phyloP scores from a whole-genome alignment of 2,329 filamentous ascomycete genomes.

The Ambrosiella xylebori region DNA sequence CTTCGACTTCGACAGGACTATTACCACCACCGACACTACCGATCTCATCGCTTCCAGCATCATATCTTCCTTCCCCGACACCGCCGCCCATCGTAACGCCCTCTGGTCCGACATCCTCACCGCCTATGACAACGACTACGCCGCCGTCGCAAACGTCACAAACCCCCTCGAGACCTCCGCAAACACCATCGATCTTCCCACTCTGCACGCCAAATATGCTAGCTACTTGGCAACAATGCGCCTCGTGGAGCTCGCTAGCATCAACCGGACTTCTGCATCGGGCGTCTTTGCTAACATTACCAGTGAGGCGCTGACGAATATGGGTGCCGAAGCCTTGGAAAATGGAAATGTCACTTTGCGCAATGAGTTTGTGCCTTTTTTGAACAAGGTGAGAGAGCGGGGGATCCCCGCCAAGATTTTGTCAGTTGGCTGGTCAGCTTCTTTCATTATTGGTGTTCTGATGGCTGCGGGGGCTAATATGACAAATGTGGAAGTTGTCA shows the following conservation, averaged over 20 bases:
- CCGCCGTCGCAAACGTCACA: constrained; percentile 15
- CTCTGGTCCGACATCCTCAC: background rate
- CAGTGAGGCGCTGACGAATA: constrained; percentile 18
- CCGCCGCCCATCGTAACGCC: constrained; percentile 17
- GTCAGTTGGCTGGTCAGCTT: constrained; percentile 34
- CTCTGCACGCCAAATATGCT: constrained; percentile 24
- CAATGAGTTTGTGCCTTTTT: background rate
- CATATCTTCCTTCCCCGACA: constrained; percentile 23
- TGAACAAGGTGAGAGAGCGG: constrained; percentile 19
- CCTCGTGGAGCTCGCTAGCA: constrained; percentile 28
- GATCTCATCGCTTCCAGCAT: constrained; percentile 28
- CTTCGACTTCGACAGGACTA: constrained; percentile 43
- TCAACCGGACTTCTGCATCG: constrained; percentile 26
- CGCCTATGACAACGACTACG: constrained; percentile 25
- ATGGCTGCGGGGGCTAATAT: constrained; percentile 18
- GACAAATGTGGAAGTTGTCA: constrained; percentile 19
- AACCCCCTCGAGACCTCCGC: constrained; percentile 16
- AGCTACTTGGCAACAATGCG: constrained; percentile 19
- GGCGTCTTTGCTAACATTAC: constrained; percentile 24
- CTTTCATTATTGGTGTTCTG: constrained; percentile 30
- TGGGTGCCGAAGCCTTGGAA: constrained; percentile 11
- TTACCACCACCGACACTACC: constrained; percentile 37
- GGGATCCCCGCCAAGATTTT: constrained; percentile 26
- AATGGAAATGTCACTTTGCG: constrained; percentile 22
- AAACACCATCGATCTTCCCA: background rate